Base-by-base conservation (phyloP, 192 early-diverging fungal species). In the Linnemannia elongata region DNA sequence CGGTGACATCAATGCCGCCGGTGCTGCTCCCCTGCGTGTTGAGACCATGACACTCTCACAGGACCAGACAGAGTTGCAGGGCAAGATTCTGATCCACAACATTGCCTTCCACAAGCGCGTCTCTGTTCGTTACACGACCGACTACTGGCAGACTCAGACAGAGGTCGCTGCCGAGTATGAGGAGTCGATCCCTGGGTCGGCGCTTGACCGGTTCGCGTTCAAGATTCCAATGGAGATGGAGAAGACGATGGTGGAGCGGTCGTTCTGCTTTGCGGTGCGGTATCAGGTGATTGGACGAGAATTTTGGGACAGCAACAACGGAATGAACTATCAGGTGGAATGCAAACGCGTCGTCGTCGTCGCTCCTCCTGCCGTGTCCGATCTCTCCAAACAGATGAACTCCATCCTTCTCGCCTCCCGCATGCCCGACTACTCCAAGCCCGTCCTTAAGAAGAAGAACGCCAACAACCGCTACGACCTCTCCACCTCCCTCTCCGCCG, bases 241-340 rank as follows among this genome's bases (percentile, higher is more conserved):
- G 10, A 85, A 85, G 41, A 76, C 81, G 2, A 72, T 79, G 38
- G 81, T 88, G 35, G 88, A 89, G 60, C 82, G 88, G 76, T 91
- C 91, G 0, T 88, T 95, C 70, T 94, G 90, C 49, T 80, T 96
- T 72, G 94, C 93, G 42, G 90, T 94, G 41, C 89, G 91, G 10
- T 97, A 96, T 85, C 89, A 84, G 33, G 96, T 97, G 27, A 90
- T 89, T 30, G 94, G 93, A 8, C 77, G 75, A 36, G 95, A 96
- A 86, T 92, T 93, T 88, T 99, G 98, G 98, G 98, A 99, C 92
- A 99, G 97, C 90, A 99, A 99, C 92, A 81, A 83, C 76, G 96
- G 96, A 60, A 86, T 89, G 73, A 99, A 99, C 91, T 97, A 97
- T 90, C 89, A 93, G 76, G 90, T 96, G 77, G 87, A 90, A 71